Base-by-base conservation (phyloP, 148 eudicot genomes). In the Vaccinium myrtillus region DNA sequence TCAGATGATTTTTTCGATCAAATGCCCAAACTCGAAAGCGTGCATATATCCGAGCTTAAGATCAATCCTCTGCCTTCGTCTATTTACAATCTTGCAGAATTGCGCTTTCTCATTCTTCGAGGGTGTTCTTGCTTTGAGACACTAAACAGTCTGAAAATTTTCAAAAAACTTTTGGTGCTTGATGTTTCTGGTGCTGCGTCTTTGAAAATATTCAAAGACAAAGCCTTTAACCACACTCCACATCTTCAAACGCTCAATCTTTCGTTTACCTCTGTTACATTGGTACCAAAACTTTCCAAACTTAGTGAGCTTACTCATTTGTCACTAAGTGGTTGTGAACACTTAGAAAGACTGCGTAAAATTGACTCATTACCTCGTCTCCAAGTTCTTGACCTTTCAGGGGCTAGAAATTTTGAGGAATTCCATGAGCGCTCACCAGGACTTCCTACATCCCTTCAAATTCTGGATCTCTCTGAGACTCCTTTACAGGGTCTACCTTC, bases 331-430 rank as follows among this genome's bases (percentile, higher is more conserved):
- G 82, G 75, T 1, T 86, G 88, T 56, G 1, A n/a, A 77, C 19
- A 15, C 10, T 32, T 87, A 19, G 75, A n/a, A 48, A 85, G 89
- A 82, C 71, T 90, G 11, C 82, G 69, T n/a, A 61, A 10, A 21
- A 61, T 25, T 61, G 25, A 61, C 25, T 61, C 27, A n/a, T 8
- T 61, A 11, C 27, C 69, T 61, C 2, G 69, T n/a, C 25, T 90
- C 25, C 82, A 86, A 58, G 55, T 46, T 49, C 85, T 90, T n/a
- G 87, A 90, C 81, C 82, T 90, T 83, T 87, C 90, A 7, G 67
- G 73, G 49, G 58, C 87, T 79, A 12, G 15, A 9, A 50, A 18
- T 2, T 84, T 90, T 59, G 46, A 48, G 9, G 88, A 90, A 50
- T 86, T 87, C 58, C 80, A 81, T 56, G 77, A 86, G 58, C 39